Evolutionary conservation across 192 early-diverging fungal genomes (phyloP), one percentile per base, ranked within the genome.

Genomic region (Gonapodya sp.): DNA sequence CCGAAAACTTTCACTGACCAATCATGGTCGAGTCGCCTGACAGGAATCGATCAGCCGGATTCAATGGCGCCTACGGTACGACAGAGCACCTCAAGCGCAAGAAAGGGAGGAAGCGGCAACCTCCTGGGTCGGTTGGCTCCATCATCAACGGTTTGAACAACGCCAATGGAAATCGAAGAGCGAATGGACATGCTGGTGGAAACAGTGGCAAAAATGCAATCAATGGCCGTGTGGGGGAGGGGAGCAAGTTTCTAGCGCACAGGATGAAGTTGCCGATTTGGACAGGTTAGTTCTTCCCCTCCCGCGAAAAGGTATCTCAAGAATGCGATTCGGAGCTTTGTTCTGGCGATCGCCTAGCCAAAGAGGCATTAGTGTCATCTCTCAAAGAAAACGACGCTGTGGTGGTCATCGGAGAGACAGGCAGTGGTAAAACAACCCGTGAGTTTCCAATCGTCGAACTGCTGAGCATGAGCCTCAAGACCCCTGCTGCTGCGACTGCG

Each of bases 91-190:
- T 16, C 8, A 24, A 64, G 46, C 46, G 24, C 46, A 64, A 24
- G 24, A 64, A 64, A 64, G 8, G 46, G 46, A 8, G 24, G 46
- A 64, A 64, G 46, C 46, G 46, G 46, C 46, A 64, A 16, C 46
- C 8, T 64, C 8, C 8, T 64, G 8, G 46, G 46, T 64, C 46
- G 8, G 8, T 64, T 64, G 46, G 46, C 8, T 64, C 46, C 46
- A 64, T 64, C 46, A 8, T 64, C 46, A 64, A 64, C 46, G 8
- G 24, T 8, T 24, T 64, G 8, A 24, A 64, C 8, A 8, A 64
- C 24, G 46, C 46, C 46, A 64, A 16, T 24, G 72, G 89, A 88
- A 83, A 79, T 84, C 78, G 86, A 83, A 0, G 84, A 83, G 24
- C 82, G 82, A 73, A 79, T 90, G 32, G 89, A 86, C 33, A 79